Base-by-base conservation (phyloP, 1,139 yeast species). In the Yamadazyma blattariae region DNA sequence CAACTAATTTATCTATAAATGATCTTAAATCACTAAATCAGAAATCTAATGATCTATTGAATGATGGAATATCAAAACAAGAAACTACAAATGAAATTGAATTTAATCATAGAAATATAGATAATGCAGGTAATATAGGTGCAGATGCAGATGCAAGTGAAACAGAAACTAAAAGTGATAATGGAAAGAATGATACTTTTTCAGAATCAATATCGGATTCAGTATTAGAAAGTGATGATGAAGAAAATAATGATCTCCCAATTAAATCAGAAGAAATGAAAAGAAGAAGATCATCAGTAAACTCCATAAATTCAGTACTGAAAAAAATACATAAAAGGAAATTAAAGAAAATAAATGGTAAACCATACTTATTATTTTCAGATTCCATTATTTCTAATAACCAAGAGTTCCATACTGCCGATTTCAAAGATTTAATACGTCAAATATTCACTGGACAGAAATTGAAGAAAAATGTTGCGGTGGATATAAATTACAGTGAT, bases 371-470 rank as follows among this genome's bases (percentile, higher is more conserved):
- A 9, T 28, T 11, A 7, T 13, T 17, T 2, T 27, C 7, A 47
- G 7, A 16, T 11, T 22, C 22, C 11, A 58, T 61, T 36, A n/a
- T n/a, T n/a, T n/a, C n/a, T n/a, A n/a, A n/a, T n/a, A n/a, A n/a
- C n/a, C n/a, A n/a, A n/a, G 27, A 23, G 40, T 67, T 2, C 19
- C 54, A 66, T 28, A 56, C 72, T 32, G 52, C 62, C 25, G 71
- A 73, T 40, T 41, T 84, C 7, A 62, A 89, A 32, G 79, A 76
- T 36, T 52, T 83, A 34, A 59, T 79, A 0, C 52, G 80, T 12
- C 71, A 65, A 43, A 51, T 71, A 1, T 59, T 77, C 36, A 64
- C 70, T 10, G 73, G 67, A 13, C 57, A 65, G 4, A 30, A 36
- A 8, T 46, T 7, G 72, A 12, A 13, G 7, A 10, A 12, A 9